Evolutionary conservation across 2,329 filamentous ascomycete species (phyloP), one percentile per base, ranked within the genome.

Genomic region (Claviceps digitariae): DNA sequence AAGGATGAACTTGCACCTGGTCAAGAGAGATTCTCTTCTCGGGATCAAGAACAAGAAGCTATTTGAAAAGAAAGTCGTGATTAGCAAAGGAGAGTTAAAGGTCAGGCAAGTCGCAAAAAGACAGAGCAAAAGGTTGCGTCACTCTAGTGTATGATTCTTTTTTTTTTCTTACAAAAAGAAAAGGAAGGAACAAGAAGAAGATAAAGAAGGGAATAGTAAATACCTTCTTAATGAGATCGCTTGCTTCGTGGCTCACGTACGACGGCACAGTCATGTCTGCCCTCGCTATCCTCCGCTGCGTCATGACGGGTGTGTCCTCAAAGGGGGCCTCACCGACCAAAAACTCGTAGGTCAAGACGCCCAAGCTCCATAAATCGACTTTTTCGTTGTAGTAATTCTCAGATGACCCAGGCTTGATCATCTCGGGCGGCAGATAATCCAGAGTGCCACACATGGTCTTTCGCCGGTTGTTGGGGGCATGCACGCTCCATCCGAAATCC

Each of bases 401-500:
- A 61, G 83, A 80, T 60, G 79, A 78, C 46, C 87, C 86, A 4
- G 84, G 81, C 68, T 85, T 87, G 68, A 97, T 80, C 93, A 98
- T 98, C 82, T 98, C 93, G 4, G 93, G 93, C 3, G 93, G 93
- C 17, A 98, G 80, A 69, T 98, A 98, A 71, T 98, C 93, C 44
- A 97, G 81, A 20, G 93, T 98, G 58, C 93, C 93, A 68, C 93
- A 98, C 82, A 97, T 90, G 53, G 93, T 98, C 64, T 90, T 86
- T 57, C 93, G 79, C 61, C 93, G 77, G 72, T 91, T 94, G 70
- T 95, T 96, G 29, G 93, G 93, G 5, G 93, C 93, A 69, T 98
- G 93, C 4, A 97, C 93, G 66, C 87, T 94, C 93, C 93, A 98
- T 50, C 93, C 91, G 64, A 97, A 98, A 69, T 98, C 93, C 4